A percentile compares a stretch with the other conserved stretches of the same genome.
These are phyloP conservation scores for Plectosphaerella plurivora DNA, from an alignment of 2,329 filamentous ascomycete species.

Conservation along the genomic window DNA sequence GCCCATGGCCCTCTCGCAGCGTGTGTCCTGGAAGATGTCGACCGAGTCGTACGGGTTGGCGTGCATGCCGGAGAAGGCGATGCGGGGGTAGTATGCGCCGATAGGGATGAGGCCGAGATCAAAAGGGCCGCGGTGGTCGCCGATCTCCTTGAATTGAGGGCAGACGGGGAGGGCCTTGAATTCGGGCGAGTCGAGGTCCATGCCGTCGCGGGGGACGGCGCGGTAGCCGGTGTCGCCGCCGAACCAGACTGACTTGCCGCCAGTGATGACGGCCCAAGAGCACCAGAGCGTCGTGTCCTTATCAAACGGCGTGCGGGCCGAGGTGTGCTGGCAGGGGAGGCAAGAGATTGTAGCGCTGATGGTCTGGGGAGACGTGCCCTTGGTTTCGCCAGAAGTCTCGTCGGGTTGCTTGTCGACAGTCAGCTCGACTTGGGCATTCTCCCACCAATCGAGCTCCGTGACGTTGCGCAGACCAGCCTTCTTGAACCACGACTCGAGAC, in stretches of 20 bases:
- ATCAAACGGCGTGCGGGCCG: conserved; percentile 65
- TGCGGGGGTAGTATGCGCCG: conserved; percentile 75
- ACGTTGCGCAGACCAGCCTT: conserved; percentile 67
- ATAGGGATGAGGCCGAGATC: conserved; percentile 92
- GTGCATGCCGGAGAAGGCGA: conserved; percentile 75
- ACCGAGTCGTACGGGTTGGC: conserved; percentile 83
- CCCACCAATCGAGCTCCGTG: conserved; percentile 95
- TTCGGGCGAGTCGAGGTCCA: conserved; percentile 68
- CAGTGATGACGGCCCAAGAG: conserved; percentile 75
- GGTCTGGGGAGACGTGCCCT: conserved; percentile 27
- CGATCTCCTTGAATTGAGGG: conserved; percentile 83
- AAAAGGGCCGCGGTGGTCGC: conserved; percentile 74
- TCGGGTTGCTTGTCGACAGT: conserved; percentile 29
- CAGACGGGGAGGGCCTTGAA: conserved; percentile 66
- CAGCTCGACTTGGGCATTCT: conserved; percentile 70
- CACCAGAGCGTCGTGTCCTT: conserved; percentile 77
- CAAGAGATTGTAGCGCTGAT: conserved; percentile 73
- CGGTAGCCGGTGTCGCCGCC: conserved; percentile 90
- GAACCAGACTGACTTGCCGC: conserved; percentile 78
- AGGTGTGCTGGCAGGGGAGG: conserved; percentile 80
- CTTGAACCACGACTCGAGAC: conserved; percentile 78
- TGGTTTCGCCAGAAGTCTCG: conserved; percentile 14
- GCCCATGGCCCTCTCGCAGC: conserved; percentile 71
- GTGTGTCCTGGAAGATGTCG: conserved; percentile 82
- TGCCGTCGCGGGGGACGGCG: conserved; percentile 58